Evolutionary conservation across 176 grass and related monocot species (phyloP), one percentile per base, ranked within the genome.

Genomic region (Phoenix roebelenii): DNA sequence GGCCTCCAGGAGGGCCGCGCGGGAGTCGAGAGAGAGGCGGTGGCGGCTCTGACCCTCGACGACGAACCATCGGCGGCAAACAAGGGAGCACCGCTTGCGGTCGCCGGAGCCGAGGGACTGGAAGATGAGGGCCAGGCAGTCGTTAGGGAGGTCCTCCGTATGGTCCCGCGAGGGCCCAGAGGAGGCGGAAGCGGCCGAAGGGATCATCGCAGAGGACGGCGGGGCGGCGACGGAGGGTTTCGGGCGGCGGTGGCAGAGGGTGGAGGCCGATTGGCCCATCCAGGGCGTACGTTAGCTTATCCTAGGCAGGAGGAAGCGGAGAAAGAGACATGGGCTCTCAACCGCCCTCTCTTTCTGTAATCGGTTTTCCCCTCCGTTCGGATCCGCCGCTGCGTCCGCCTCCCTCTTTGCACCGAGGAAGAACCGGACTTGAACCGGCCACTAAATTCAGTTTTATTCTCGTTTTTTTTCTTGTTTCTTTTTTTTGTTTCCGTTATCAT

Each of bases 101-200:
- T 89, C 94, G 50, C 64, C 7, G 3, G 88, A 59, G 9, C 66
- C 30, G 49, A 98, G 87, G 25, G 75, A 80, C 3, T 75, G 74
- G 63, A 98, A 89, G 53, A 98, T 67, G 59, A 98, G 54, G 25
- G 76, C 70, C 15, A 98, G 76, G 67, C 87, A 79, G 64, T 98
- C 84, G 71, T 98, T 85, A 17, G 94, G 94, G 1, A 98, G 88
- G 76, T 92, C 88, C 59, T 78, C 61, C 54, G 87, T 98, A 82
- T 85, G 58, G 73, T 98, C 93, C 6, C 17, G 14, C 50, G 35
- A 44, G 35, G 35, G 35, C 1, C 35, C 35, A 3, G 10, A 44
- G 35, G 35, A 44, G 35, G 7, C 1, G 7, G 35, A 44, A 12
- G 10, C 35, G 10, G 25, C 4, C 16, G 7, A 3, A 12, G 26